These are phyloP conservation scores for Entoloma clypeatum DNA, from an alignment of 1,284 basidiomycete genomes.

Conservation along the genomic window DNA sequence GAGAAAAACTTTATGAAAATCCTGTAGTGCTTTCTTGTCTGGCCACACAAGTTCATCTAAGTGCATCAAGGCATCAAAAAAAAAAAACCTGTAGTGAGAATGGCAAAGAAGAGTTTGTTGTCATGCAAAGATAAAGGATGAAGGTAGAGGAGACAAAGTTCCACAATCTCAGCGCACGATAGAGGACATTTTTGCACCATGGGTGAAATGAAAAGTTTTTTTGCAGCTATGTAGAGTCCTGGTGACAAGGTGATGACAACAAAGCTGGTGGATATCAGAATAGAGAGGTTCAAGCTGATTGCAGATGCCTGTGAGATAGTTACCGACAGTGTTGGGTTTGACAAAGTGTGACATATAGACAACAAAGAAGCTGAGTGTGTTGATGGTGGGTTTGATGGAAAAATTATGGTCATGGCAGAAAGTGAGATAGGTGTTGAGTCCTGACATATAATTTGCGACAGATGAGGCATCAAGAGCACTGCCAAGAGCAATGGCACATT, in stretches of 20 bases:
- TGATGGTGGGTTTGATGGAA: conserved; percentile 6
- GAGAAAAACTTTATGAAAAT: conserved; percentile 21
- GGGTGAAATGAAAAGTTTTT: not conserved
- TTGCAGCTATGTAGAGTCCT: conserved; percentile 1
- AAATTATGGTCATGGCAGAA: conserved; percentile 8
- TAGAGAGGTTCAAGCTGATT: conserved; percentile 1
- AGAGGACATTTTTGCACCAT: not conserved
- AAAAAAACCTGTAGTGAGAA: conserved; percentile 27
- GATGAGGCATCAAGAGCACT: conserved; percentile 29
- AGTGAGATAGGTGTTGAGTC: conserved; percentile 9
- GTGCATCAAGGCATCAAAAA: conserved; percentile 25
- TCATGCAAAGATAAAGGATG: conserved; percentile 18
- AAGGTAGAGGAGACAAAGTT: not conserved
- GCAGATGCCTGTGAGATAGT: conserved; percentile 7
- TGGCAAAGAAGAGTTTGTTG: conserved; percentile 26
- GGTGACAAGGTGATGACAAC: not conserved
- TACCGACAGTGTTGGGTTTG: conserved; percentile 1
- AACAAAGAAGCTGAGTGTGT: conserved; percentile 10
- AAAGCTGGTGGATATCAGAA: not conserved
- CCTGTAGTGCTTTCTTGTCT: conserved; percentile 15
- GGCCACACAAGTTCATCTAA: conserved; percentile 29
- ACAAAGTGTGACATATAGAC: no score
- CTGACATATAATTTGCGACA: conserved; percentile 3
- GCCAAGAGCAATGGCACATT: conserved; percentile 32
- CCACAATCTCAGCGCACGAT: not conserved